Base-by-base conservation (phyloP, 164 flowering plant genomes). In the Magnolia officinalis region DNA sequence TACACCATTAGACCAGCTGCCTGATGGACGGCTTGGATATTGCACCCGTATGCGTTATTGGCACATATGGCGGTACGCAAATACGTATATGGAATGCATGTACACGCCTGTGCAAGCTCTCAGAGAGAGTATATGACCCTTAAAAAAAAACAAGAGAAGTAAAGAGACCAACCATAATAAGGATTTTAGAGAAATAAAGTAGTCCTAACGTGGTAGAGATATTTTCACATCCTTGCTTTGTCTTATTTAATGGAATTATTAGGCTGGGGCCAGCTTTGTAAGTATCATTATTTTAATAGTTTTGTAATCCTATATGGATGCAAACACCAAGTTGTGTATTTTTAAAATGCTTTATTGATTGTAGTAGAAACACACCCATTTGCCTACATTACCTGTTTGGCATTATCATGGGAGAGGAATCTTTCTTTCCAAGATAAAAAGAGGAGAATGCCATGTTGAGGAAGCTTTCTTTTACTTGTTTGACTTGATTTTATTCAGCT, bases 361-460 rank as follows among this genome's bases (percentile, higher is more conserved):
- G 68, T 21, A 20, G 70, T n/a, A 31, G 70, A 21, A 71, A 63
- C 20, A 55, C 13, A 10, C 68, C 73, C 71, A 58, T 70, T 75
- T 74, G 23, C 66, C 50, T 20, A 21, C 71, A 63, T 52, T 37
- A 75, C 71, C 59, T 72, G 70, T 70, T 74, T 79, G 69, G 61
- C 73, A 67, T n/a, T 73, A 79, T 76, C 78, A 68, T 79, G 69
- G 45, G 58, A 50, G 52, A 8, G 72, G 75, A 81, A 81, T 80
- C 81, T 81, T 78, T 51, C 37, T 52, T 63, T 64, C 13, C 14
- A 69, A 52, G n/a, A 65, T 65, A 16, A n/a, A 72, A 10, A 11
- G 26, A 31, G 70, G 58, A 74, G 24, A 71, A 76, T 74, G 76
- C 14, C n/a, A n/a, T 59, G 18, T 31, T 69, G 16, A 76, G 72